These are phyloP conservation scores for Scedosporium aurantiacum DNA, from an alignment of 2,329 filamentous ascomycete species.

Conservation along the genomic window DNA sequence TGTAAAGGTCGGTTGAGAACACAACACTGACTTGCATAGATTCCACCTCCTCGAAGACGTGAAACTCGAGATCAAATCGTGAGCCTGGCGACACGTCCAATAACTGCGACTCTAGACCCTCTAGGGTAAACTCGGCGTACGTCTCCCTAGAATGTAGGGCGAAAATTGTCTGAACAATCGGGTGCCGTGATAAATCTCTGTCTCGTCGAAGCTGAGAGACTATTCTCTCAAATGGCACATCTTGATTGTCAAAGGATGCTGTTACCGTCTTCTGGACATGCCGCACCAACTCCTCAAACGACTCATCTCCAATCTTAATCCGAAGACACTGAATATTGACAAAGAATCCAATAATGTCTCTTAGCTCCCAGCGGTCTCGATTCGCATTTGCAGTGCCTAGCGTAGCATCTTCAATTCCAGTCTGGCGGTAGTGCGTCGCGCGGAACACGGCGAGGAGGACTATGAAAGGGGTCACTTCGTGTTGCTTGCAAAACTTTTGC, in stretches of 20 bases:
- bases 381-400: constrained; percentile 11
- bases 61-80: constrained; percentile 21
- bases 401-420: constrained; percentile 13
- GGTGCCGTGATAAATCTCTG: constrained; percentile 9
- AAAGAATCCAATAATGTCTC: constrained; percentile 7
- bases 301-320: constrained; percentile 10
- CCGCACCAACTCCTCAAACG: constrained; percentile 11
- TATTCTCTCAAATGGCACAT: constrained; percentile 14
- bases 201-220: constrained; percentile 8
- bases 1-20: constrained; percentile 32
- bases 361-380: constrained; percentile 4
- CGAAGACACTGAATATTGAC: constrained; percentile 12
- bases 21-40: constrained; percentile 44
- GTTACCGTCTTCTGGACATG: constrained; percentile 10
- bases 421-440: constrained; percentile 16
- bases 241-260: constrained; percentile 13
- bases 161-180: constrained; percentile 12
- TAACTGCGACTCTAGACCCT: background rate
- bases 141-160: constrained; percentile 14
- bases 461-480: constrained; percentile 1
- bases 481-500: constrained; percentile 5
- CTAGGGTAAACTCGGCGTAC: constrained; percentile 1
- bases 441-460: constrained; percentile 16
- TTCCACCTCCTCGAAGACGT: constrained; percentile 27
- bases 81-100: background rate